phyloP scores from a whole-genome alignment of 352 stramenopile genomes.

The Blastocystis sp. region DNA sequence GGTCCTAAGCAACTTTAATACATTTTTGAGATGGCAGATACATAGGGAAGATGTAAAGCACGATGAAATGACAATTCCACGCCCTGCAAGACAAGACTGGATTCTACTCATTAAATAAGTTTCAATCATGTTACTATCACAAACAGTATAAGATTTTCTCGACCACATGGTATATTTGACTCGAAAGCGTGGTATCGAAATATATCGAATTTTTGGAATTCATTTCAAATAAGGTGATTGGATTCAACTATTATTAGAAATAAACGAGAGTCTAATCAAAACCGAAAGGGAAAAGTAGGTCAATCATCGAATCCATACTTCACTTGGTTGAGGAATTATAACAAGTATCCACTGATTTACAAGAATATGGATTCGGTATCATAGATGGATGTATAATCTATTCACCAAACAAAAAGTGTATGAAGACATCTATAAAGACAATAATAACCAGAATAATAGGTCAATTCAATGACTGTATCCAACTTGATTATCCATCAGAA shows the following conservation, averaged over 20 bases:
- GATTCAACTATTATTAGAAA: neutral
- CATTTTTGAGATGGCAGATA: conserved; percentile 25
- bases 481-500: too few relatives aligned
- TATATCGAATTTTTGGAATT: neutral
- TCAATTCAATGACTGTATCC: too few relatives aligned
- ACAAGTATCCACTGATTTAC: too few relatives aligned
- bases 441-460: too few relatives aligned
- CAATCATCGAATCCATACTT: neutral
- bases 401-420: too few relatives aligned
- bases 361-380: too few relatives aligned
- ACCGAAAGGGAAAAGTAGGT: neutral
- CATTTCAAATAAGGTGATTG: neutral
- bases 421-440: too few relatives aligned
- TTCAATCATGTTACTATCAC: neutral
- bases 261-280: neutral
- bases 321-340: neutral
- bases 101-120: neutral
- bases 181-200: neutral
- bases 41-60: neutral
- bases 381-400: too few relatives aligned
- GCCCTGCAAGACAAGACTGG: neutral
- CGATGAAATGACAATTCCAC: conserved; percentile 7
- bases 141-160: conserved; percentile 40
- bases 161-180: conserved; percentile 10
- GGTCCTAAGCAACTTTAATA: neutral